Evolutionary conservation across 208 protist species (phyloP).

Genomic region (Trypanosoma platydactyli): DNA sequence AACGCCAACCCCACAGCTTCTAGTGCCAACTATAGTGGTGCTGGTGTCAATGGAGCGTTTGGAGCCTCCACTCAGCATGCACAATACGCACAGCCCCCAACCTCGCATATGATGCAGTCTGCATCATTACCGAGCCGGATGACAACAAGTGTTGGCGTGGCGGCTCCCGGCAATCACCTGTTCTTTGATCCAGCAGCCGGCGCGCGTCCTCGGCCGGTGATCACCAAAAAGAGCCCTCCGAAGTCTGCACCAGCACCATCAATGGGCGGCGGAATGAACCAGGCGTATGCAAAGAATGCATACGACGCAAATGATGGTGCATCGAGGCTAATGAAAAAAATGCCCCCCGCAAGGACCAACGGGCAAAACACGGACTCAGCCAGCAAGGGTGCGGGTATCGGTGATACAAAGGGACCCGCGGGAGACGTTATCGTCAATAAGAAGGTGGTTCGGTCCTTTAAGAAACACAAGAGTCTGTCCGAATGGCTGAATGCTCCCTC

Average conservation of each 20-base stretch:
- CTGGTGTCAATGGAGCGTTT: not conserved
- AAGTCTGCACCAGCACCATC: slow-evolving; percentile 7
- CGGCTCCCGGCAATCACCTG: slow-evolving; percentile 32
- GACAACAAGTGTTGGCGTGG: not conserved
- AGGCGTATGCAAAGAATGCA: slow-evolving; percentile 13
- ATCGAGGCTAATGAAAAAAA: slow-evolving; percentile 47
- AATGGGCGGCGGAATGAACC: slow-evolving; percentile 20
- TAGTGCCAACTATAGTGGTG: not conserved
- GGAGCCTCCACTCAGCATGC: not conserved
- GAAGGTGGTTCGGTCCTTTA: not conserved
- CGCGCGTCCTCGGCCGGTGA: slow-evolving; percentile 19
- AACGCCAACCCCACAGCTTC: slow-evolving; percentile 16
- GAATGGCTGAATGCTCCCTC: slow-evolving; percentile 79
- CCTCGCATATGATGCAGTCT: not conserved
- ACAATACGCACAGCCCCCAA: not conserved
- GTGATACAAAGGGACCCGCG: slow-evolving; percentile 9
- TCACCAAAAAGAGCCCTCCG: slow-evolving; percentile 23
- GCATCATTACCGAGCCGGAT: not conserved
- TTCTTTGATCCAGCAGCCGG: slow-evolving; percentile 45
- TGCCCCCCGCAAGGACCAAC: slow-evolving; percentile 41
- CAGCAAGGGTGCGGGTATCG: not conserved
- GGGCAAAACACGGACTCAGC: slow-evolving; percentile 44
- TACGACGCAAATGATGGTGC: slow-evolving; percentile 20
- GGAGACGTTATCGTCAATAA: slow-evolving; percentile 5
- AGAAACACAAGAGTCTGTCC: slow-evolving; percentile 46